Percentiles rank a stretch among this genome's conserved stretches.
phyloP scores from a whole-genome alignment of 169 alveolate species.

The Plasmodium knowlesi region DNA sequence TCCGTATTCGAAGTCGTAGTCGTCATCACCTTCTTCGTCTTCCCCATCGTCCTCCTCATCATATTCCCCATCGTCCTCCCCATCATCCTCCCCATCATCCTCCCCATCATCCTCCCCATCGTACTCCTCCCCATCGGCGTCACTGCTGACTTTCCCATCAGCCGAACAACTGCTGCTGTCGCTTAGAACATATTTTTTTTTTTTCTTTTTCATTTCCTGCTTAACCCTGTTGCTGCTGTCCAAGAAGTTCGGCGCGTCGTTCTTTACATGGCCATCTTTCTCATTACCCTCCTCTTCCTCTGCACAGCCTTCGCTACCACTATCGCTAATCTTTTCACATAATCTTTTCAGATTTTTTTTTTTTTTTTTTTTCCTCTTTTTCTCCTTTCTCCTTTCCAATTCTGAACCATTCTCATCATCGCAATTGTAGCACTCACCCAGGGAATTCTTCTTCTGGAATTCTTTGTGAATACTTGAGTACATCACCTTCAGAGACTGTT shows the following conservation, averaged over 20 bases:
- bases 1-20: background rate
- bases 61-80: background rate
- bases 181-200: constrained; percentile 34
- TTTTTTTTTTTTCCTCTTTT: constrained; percentile 17
- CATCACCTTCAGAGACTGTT: constrained; percentile 1
- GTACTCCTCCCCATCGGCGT: background rate
- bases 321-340: background rate
- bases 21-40: background rate
- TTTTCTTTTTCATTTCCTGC: constrained; percentile 27
- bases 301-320: background rate
- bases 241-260: background rate
- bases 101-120: background rate
- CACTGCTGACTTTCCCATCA: background rate
- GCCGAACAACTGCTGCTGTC: constrained; percentile 21
- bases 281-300: background rate
- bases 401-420: background rate
- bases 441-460: constrained; percentile 24
- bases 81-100: background rate
- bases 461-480: constrained; percentile 29
- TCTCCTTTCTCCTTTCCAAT: background rate
- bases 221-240: background rate
- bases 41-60: background rate
- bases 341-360: constrained; percentile 49
- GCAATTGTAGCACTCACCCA: constrained; percentile 27
- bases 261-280: no score